These are phyloP conservation scores for Cercis canadensis DNA, from an alignment of 306 rosid genomes.

Conservation along the genomic window DNA sequence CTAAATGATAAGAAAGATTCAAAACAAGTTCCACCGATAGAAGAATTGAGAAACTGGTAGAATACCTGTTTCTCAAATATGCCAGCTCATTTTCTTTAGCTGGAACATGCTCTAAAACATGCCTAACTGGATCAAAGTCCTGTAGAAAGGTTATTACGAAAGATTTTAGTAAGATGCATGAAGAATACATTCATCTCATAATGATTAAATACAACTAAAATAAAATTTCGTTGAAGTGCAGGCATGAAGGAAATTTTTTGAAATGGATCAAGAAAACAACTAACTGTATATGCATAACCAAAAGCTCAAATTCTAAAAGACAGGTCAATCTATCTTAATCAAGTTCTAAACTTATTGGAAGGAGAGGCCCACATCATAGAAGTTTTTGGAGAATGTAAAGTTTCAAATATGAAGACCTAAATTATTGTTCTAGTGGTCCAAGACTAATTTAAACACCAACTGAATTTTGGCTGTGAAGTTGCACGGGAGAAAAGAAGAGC, in stretches of 20 bases:
- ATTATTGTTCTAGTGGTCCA: not conserved
- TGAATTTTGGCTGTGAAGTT: not conserved
- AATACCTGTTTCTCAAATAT: conserved; percentile 86
- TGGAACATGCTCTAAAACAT: conserved; percentile 78
- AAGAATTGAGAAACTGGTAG: conserved; percentile 39
- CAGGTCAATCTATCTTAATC: no score
- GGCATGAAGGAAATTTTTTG: conserved; percentile 21
- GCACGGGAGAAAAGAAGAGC: not conserved
- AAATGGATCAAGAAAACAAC: conserved; percentile 17
- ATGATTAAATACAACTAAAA: conserved; percentile 22
- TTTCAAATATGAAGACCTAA: not conserved
- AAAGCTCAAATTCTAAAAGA: no score
- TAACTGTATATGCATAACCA: not conserved
- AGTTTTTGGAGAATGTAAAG: no score
- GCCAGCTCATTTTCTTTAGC: conserved; percentile 73
- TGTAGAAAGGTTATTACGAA: conserved; percentile 50
- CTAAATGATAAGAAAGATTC: not conserved
- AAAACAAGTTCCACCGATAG: conserved; percentile 14
- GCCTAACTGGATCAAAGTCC: conserved; percentile 89
- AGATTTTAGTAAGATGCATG: conserved; percentile 25
- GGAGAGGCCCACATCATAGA: no score
- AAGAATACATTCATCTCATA: conserved; percentile 33
- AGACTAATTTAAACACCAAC: not conserved
- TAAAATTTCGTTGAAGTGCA: conserved; percentile 19
- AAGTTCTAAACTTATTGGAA: no score